Evolutionary conservation across 805 yeast genomes (phyloP).

Genomic region (Metschnikowia santaceciliae): DNA sequence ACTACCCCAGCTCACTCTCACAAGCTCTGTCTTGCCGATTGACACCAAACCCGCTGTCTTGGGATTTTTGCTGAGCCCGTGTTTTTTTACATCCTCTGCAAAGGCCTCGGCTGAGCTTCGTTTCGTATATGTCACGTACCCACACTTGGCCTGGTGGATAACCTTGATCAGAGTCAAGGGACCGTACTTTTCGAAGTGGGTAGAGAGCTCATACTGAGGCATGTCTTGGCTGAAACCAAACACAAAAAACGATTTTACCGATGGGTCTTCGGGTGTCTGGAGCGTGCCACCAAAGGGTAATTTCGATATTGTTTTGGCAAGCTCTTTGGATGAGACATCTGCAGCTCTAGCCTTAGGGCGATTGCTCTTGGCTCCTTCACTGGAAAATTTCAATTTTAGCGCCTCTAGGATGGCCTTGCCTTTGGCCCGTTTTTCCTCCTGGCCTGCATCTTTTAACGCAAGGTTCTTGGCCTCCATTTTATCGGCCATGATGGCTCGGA

Average conservation of each 20-base stretch:
- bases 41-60: slow-evolving; percentile 32
- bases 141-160: slow-evolving; percentile 59
- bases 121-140: slow-evolving; percentile 52
- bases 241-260: slow-evolving; percentile 59
- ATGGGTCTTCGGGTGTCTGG: slow-evolving; percentile 28
- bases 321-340: slow-evolving; percentile 38
- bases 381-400: slow-evolving; percentile 35
- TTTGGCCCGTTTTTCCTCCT: slow-evolving; percentile 17
- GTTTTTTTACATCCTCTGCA: slow-evolving; percentile 20
- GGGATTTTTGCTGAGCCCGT: slow-evolving; percentile 25
- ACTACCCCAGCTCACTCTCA: slow-evolving; percentile 56
- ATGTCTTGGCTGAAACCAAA: slow-evolving; percentile 68
- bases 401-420: slow-evolving; percentile 53
- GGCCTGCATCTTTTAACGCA: slow-evolving; percentile 8
- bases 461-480: slow-evolving; percentile 51
- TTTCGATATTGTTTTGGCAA: slow-evolving; percentile 44
- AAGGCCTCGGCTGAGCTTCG: slow-evolving; percentile 49
- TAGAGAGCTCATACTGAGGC: slow-evolving; percentile 59
- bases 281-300: slow-evolving; percentile 70
- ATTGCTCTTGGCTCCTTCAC: slow-evolving; percentile 7
- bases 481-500: slow-evolving; percentile 40
- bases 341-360: slow-evolving; percentile 22
- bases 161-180: slow-evolving; percentile 45
- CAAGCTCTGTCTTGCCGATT: slow-evolving; percentile 36
- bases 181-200: slow-evolving; percentile 46